Conservation (phyloP, 2,329 filamentous ascomycete species). For the Hypoxylon sp. region DNA sequence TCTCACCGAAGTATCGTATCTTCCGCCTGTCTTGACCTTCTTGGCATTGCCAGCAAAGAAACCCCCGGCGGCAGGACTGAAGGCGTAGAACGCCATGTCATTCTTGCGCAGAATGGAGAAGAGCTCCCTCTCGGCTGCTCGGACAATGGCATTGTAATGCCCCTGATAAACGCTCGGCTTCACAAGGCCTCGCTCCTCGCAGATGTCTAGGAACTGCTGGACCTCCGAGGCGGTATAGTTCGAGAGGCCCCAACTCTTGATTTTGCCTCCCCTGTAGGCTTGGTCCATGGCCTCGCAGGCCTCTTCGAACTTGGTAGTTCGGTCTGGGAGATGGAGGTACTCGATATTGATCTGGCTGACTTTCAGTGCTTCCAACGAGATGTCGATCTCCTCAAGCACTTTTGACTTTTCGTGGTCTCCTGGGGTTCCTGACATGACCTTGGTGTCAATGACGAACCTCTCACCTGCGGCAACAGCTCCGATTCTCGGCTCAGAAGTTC, state of each 20-base stretch:
- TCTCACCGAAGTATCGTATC: constrained; percentile 5
- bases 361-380: constrained; percentile 45
- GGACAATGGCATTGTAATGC: constrained; percentile 55
- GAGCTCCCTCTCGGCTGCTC: constrained; percentile 52
- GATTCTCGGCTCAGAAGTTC: constrained; percentile 38
- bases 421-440: constrained; percentile 41
- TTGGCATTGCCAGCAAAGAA: constrained; percentile 39
- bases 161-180: constrained; percentile 57
- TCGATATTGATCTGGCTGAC: constrained; percentile 25
- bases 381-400: constrained; percentile 39
- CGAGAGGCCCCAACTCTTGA: constrained; percentile 54
- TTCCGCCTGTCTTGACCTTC: neutral
- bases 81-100: constrained; percentile 55
- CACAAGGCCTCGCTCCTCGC: constrained; percentile 51
- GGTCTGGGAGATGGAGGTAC: constrained; percentile 53
- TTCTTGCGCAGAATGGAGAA: constrained; percentile 53
- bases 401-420: constrained; percentile 40
- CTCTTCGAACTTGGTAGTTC: constrained; percentile 52
- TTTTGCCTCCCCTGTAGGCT: constrained; percentile 43
- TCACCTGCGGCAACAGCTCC: constrained; percentile 37
- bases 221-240: constrained; percentile 57
- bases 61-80: constrained; percentile 36
- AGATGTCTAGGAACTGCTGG: constrained; percentile 52
- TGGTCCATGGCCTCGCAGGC: constrained; percentile 52
- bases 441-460: constrained; percentile 48